These are phyloP conservation scores for Diaporthe aspalathi DNA, from an alignment of 2,329 filamentous ascomycete species.

Conservation along the genomic window DNA sequence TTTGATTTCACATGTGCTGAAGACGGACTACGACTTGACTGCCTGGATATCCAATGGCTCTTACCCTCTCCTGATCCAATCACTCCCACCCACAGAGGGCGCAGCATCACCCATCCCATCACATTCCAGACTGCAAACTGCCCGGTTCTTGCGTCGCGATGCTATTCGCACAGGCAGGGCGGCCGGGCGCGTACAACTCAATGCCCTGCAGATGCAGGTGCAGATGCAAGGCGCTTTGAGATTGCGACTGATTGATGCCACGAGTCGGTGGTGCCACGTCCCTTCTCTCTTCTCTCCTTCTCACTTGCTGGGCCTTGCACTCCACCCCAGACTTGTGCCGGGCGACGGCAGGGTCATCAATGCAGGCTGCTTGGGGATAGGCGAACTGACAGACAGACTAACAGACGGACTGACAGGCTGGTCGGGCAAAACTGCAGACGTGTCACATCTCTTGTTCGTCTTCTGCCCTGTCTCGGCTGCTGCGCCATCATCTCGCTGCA, in stretches of 20 bases:
- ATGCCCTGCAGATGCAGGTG: neutral
- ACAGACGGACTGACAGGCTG: neutral
- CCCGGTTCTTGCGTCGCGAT: neutral
- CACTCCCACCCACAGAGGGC: neutral
- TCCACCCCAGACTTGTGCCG: neutral
- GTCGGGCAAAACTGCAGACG: neutral
- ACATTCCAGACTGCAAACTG: neutral
- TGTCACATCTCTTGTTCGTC: neutral
- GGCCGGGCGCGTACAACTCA: constrained; percentile 13
- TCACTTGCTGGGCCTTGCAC: neutral
- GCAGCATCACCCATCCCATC: neutral
- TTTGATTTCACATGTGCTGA: neutral
- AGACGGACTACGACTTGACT: neutral
- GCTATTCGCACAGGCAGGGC: neutral
- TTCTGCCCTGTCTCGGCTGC: constrained; percentile 6
- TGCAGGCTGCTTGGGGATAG: neutral
- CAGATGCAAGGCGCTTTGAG: constrained; percentile 21
- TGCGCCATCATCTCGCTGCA: constrained; percentile 5
- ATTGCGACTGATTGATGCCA: constrained; percentile 2
- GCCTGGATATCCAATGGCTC: neutral
- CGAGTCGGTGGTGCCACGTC: neutral
- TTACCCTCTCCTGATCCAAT: neutral
- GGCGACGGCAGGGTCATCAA: neutral
- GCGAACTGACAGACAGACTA: neutral
- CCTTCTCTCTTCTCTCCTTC: neutral